phyloP scores from a whole-genome alignment of 176 grass and related monocot species.

The Bonia amplexicaulis region DNA sequence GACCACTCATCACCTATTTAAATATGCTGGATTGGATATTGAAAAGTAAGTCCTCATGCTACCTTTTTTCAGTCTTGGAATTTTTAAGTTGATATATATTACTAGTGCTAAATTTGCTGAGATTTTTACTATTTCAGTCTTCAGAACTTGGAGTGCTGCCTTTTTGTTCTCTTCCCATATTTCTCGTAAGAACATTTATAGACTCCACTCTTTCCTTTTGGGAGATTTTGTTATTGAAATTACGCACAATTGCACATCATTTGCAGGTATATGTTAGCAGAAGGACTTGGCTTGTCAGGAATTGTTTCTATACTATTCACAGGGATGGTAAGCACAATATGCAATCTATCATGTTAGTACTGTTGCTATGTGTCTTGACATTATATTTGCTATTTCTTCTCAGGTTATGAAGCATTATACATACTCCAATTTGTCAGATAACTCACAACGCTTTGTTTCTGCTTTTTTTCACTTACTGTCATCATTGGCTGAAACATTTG shows the following conservation, averaged over 20 bases:
- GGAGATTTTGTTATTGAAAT: conserved; percentile 12
- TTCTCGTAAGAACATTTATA: conserved; percentile 78
- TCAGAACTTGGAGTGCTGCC: conserved; percentile 98
- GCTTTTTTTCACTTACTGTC: conserved; percentile 95
- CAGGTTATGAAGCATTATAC: conserved; percentile 99
- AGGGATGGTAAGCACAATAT: conserved; percentile 72
- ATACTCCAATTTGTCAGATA: conserved; percentile 95
- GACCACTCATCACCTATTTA: conserved; percentile 83
- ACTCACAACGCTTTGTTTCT: conserved; percentile 82
- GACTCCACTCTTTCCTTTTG: background rate
- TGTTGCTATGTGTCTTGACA: conserved; percentile 9
- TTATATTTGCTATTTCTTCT: conserved; percentile 29
- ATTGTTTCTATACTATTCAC: conserved; percentile 99
- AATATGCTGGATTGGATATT: conserved; percentile 94
- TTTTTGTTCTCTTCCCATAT: conserved; percentile 98
- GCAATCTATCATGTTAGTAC: conserved; percentile 8
- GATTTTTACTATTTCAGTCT: conserved; percentile 55
- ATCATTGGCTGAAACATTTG: conserved; percentile 98
- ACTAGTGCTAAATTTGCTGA: conserved; percentile 14
- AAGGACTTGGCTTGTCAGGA: conserved; percentile 96
- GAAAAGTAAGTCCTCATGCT: conserved; percentile 74
- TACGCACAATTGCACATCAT: background rate
- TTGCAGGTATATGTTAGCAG: conserved; percentile 96
- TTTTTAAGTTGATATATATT: conserved; percentile 18
- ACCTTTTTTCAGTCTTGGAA: background rate